Evolutionary conservation across 2,329 filamentous ascomycete genomes (phyloP), one percentile per base, ranked within the genome.

Genomic region (Phialophora macrospora): DNA sequence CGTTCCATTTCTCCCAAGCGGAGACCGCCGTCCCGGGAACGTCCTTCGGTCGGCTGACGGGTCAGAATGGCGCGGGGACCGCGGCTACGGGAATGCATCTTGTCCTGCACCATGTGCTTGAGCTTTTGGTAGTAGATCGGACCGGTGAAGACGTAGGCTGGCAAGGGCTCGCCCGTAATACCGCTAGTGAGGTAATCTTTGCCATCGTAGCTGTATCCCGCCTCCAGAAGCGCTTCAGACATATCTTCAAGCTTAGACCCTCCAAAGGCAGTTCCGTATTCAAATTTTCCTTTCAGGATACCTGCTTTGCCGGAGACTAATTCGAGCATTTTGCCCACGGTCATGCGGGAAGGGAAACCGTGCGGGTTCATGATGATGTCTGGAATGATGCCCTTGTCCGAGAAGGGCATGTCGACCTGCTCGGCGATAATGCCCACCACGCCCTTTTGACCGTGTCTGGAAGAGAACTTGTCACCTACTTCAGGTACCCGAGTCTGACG

Each of bases 291-390:
- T 65, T 89, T 86, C 3, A 99, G 79, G 1, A 99, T 88, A 12
- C 93, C 92, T 0, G 95, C 95, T 79, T 99, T 99, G 70, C 95
- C 95, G 0, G 93, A 92, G 17, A 99, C 84, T 52, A 97, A 91
- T 77, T 99, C 95, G 58, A 99, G 87, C 83, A 99, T 90, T 79
- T 99, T 99, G 34, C 95, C 95, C 68, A 99, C 95, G 61, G 95
- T 99, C 95, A 99, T 99, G 78, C 95, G 95, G 34, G 94, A 98
- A 1, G 95, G 95, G 84, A 99, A 99, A 88, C 95, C 95, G 80
- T 99, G 95, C 0, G 96, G 95, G 82, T 99, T 99, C 95, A 99
- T 99, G 86, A 99, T 99, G 72, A 99, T 97, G 78, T 99, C 95
- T 0, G 95, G 95, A n/a, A 88, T 90, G 71, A 99, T 87, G 1